Conservation (phyloP, 129 eudicot species). For the Smallanthus sonchifolius region DNA sequence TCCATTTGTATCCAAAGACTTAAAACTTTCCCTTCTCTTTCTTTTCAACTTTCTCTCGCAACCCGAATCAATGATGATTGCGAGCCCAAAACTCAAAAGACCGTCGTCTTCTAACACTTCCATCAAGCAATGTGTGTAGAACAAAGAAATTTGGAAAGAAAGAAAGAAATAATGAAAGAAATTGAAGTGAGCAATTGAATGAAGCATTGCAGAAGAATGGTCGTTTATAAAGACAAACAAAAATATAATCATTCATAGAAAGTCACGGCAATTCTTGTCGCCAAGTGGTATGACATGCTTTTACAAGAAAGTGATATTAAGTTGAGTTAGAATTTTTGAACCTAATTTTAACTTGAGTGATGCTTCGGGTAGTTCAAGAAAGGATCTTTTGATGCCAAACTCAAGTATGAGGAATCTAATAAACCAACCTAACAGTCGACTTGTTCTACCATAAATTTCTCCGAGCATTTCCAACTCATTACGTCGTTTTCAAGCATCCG, state of each 20-base stretch:
- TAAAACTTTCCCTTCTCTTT: conserved; percentile 28
- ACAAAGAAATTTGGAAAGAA: background rate
- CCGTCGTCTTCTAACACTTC: conserved; percentile 45
- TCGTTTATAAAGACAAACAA: conserved; percentile 17
- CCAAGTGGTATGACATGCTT: background rate
- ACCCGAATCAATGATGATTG: conserved; percentile 41
- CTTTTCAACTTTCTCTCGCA: conserved; percentile 38
- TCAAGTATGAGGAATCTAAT: conserved; percentile 12
- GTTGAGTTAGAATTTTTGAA: background rate
- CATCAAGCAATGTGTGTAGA: conserved; percentile 16
- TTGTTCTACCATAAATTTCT: background rate
- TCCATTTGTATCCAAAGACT: conserved; percentile 17
- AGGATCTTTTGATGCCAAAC: conserved; percentile 21
- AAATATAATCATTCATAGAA: conserved; percentile 18
- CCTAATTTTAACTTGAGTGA: conserved; percentile 9
- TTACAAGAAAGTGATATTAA: conserved; percentile 11
- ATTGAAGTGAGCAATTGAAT: background rate
- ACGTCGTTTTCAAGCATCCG: background rate
- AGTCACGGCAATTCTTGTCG: conserved; percentile 11
- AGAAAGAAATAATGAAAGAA: background rate
- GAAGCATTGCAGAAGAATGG: background rate
- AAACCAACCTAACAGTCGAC: background rate
- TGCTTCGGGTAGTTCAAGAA: conserved; percentile 33
- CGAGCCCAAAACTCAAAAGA: conserved; percentile 52
- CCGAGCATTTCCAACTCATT: background rate